Evolutionary conservation across 2,329 filamentous ascomycete genomes (phyloP).

Genomic region (Reticulascus tulasneorum): DNA sequence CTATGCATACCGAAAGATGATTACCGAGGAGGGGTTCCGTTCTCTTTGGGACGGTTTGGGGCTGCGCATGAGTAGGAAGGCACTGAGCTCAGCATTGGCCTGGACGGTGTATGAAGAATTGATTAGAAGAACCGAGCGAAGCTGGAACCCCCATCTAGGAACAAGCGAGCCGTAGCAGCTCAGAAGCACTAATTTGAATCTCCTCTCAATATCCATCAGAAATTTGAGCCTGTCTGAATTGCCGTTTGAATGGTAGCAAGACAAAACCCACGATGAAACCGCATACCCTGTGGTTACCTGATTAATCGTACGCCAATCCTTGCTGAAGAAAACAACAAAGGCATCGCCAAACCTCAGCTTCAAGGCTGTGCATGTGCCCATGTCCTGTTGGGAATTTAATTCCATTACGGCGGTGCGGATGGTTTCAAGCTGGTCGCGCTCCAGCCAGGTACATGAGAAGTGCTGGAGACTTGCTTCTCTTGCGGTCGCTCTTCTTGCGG

Average conservation of each 20-base stretch:
- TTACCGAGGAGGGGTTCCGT: conserved; percentile 73
- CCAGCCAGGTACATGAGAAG: conserved; percentile 57
- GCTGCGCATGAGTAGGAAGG: conserved; percentile 85
- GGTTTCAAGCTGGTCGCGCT: conserved; percentile 34
- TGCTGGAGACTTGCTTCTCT: conserved; percentile 52
- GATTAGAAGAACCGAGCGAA: conserved; percentile 61
- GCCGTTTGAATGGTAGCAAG: no score
- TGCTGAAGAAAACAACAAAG: no score
- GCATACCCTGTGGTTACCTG: no score
- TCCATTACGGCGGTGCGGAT: no score
- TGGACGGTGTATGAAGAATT: conserved; percentile 98
- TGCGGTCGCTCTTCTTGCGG: conserved; percentile 51
- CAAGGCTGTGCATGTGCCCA: no score
- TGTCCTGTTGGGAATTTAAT: no score
- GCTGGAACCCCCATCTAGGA: conserved; percentile 7
- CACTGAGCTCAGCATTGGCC: conserved; percentile 86
- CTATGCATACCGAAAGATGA: conserved; percentile 71
- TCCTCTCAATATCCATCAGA: no score
- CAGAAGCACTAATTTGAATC: no score
- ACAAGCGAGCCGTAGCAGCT: conserved; percentile 7
- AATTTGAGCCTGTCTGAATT: no score
- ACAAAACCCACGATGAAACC: no score
- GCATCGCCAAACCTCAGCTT: no score
- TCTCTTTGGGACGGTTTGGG: conserved; percentile 83
- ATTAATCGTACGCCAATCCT: no score